Base-by-base conservation (phyloP, 495 filamentous ascomycete species). In the Talaromyces ruber region DNA sequence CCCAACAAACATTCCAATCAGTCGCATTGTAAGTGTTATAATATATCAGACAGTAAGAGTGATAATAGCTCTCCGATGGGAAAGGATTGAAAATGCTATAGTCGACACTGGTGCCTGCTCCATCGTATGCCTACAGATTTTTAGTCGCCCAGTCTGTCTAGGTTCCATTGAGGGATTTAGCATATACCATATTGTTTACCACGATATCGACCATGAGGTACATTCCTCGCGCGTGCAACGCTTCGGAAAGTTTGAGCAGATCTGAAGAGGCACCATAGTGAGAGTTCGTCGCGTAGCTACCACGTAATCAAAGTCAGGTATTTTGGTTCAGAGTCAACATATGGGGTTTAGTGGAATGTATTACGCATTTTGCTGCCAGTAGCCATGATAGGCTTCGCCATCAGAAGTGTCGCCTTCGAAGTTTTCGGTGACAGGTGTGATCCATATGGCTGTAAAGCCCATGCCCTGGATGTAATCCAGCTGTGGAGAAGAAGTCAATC, bases 371-470 rank as follows among this genome's bases (percentile, higher is more conserved):
- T 84, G 72, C 0, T 85, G 83, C 89, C 88, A 92, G 67, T 89
- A 93, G 21, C 89, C 88, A 63, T 92, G 88, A 64, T 88, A 93
- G 5, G 84, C 81, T 55, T 76, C 75, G 22, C 86, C 84, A 57
- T 86, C 83, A 0, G 64, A 62, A 12, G 74, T 79, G 18, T 73
- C 69, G 1, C 70, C 72, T 14, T 79, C 73, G 14, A 91, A 65
- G 64, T 91, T 85, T 62, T 83, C 75, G 34, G 87, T 84, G 30
- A 93, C 78, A 0, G 90, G 91, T 0, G 88, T 91, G 59, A 93
- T 93, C 89, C 89, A 92, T 28, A 93, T 75, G 8, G 89, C 89
- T 62, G 87, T 87, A 63, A 93, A 93, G 4, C 91, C 89, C 85
- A 93, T 89, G 28, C 80, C 80, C 65, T 91, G 81, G 63, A 94